phyloP scores from a whole-genome alignment of 139 green algal genomes.

The Axilococcus clingmanii region DNA sequence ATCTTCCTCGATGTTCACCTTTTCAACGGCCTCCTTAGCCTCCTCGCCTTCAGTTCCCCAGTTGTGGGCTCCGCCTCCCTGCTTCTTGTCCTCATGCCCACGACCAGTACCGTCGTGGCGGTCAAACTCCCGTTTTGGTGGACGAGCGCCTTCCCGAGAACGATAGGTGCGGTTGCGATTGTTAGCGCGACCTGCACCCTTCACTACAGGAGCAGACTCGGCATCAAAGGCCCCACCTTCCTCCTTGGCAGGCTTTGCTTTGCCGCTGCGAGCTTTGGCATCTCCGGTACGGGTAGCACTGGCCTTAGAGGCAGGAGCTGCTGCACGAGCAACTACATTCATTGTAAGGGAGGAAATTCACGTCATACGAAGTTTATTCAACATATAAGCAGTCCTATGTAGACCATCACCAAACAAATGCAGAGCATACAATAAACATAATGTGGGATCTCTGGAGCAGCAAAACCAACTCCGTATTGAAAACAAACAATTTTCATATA shows the following conservation, averaged over 20 bases:
- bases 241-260: background rate
- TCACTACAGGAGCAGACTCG: constrained; percentile 6
- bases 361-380: too few species aligned
- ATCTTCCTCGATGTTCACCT: constrained; percentile 10
- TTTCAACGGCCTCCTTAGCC: constrained; percentile 27
- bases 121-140: constrained; percentile 60
- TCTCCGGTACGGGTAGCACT: constrained; percentile 8
- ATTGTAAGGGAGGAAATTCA: too few species aligned
- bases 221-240: constrained; percentile 12
- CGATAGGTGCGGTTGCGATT: background rate
- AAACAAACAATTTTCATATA: too few species aligned
- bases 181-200: background rate
- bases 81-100: constrained; percentile 73
- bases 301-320: too few species aligned
- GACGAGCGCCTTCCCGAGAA: constrained; percentile 21
- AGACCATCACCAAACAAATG: too few species aligned
- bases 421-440: too few species aligned
- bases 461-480: too few species aligned
- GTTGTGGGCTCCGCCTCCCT: constrained; percentile 67
- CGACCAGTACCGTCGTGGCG: constrained; percentile 70
- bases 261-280: constrained; percentile 1
- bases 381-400: too few species aligned
- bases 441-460: too few species aligned
- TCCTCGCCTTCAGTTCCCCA: constrained; percentile 63
- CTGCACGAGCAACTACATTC: too few species aligned